phyloP scores from a whole-genome alignment of 139 green algal genomes.

The Tetraselmis striata region DNA sequence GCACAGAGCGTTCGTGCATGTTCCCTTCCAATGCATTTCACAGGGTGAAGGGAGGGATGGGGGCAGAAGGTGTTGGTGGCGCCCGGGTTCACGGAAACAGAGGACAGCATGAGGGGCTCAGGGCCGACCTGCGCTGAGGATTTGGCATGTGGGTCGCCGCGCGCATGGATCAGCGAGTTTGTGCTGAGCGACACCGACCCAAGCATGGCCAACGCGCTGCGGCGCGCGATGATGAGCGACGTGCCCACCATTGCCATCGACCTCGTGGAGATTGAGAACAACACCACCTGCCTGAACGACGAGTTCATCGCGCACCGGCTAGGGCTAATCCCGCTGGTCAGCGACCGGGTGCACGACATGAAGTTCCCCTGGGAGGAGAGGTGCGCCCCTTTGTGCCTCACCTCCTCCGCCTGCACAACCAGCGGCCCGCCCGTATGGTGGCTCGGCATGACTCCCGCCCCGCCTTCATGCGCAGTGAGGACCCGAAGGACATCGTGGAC shows the following conservation, averaged over 20 bases:
- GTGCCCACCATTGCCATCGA: conserved; percentile 98
- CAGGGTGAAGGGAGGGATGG: no score
- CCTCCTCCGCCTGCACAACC: no score
- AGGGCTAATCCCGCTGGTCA: conserved; percentile 82
- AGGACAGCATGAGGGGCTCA: no score
- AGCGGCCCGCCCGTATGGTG: no score
- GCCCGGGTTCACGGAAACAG: no score
- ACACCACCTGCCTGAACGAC: conserved; percentile 95
- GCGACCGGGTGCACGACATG: conserved; percentile 46
- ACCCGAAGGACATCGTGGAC: conserved; percentile 45
- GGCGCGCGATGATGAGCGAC: conserved; percentile 87
- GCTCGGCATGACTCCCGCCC: no score
- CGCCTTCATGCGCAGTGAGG: conserved; percentile 14
- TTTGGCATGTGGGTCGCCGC: no score
- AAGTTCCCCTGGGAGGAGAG: conserved; percentile 39
- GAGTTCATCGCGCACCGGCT: conserved; percentile 93
- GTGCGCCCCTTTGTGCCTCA: background rate
- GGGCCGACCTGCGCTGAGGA: no score
- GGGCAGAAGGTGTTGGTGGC: no score
- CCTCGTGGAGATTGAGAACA: conserved; percentile 94
- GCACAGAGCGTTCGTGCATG: no score
- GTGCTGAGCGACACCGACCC: conserved; percentile 76
- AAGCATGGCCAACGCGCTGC: conserved; percentile 87
- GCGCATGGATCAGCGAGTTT: conserved; percentile 80
- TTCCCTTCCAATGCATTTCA: no score